Evolutionary conservation across 2,329 filamentous ascomycete genomes (phyloP), one percentile per base, ranked within the genome.

Genomic region (Diaporthe sp.): DNA sequence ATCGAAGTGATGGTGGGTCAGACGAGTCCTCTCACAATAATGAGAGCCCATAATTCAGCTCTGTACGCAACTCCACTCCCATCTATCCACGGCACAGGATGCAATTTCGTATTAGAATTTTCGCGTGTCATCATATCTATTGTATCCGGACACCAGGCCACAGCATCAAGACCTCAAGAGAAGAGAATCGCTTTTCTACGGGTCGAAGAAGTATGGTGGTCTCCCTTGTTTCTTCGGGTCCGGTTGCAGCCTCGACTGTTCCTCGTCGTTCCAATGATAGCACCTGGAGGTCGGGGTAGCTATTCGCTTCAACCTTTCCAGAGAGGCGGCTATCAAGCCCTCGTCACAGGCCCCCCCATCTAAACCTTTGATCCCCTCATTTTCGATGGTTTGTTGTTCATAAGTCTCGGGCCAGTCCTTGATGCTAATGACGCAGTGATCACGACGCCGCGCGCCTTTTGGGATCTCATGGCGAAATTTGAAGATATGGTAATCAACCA

Each of bases 201-300:
- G 25, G 66, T 70, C 51, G 27, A 70, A 70, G 22, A 70, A 70
- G 51, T 70, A 70, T 19, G 66, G 66, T n/a, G 66, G 51, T 47
- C 51, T 70, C 51, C 66, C 66, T 35, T 13, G 66, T 42, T 35
- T 70, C n/a, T 58, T 47, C 25, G 37, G 37, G 66, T 70, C 66
- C 12, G 51, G 66, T 39, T 70, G 66, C 37, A 39, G 66, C 39
- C 66, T 70, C 15, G 66, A 30, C 51, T 30, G 25, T 35, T 70
- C 66, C 66, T 58, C 66, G 1, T 58, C 66, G 12, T 70, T 5
- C 66, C 51, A 70, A 17, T 4, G 6, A 30, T 58, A 58, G 35
- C 27, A 58, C n/a, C 51, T 47, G 51, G 66, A 58, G 51, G 37
- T 58, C 6, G 66, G 51, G 1, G 51, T 70, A 58, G 51, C 4